Evolutionary conservation across 805 yeast species (phyloP), one percentile per base, ranked within the genome.

Genomic region (Saccharomycopsis sp.): DNA sequence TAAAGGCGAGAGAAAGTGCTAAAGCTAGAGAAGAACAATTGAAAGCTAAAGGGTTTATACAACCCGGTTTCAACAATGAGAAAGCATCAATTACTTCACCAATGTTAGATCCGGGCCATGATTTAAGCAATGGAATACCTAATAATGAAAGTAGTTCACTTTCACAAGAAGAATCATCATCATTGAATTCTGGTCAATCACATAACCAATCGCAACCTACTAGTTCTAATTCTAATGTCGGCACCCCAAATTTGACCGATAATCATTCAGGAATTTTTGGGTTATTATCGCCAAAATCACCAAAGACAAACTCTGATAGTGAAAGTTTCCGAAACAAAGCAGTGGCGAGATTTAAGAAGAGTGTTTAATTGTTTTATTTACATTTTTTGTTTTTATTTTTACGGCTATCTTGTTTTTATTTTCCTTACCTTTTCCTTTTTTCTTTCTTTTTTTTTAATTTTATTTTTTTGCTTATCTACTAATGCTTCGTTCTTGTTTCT

Each of bases 1-100:
- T 85, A 2, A 84, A 81, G 53, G 93, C 95, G 0, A 72, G 94
- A 56, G 93, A 82, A 56, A 85, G 77, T 51, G 79, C 84, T 0
- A 73, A 71, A 51, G 56, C 69, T 43, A 77, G 79, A 69, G 64
- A 75, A 68, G 59, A 72, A 56, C 57, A 72, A 26, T 33, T 50
- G 27, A 47, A 43, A 28, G 47, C 48, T 17, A 44, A 47, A 36
- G 51, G 48, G 4, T 47, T 49, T 21, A 21, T 49, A n/a, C 52
- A 49, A 34, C 46, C 52, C 3, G 52, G 52, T 4, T 28, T 29
- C 8, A 37, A 46, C 34, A 23, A 2, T 13, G 7, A n/a, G 22
- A 21, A 13, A 5, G 14, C 21, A 31, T 11, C n/a, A 13, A 8
- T 34, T 34, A 28, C 20, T 7, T 24, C 31, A 11, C 33, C 42